These are phyloP conservation scores for Verticillium zaregamsianum DNA, from an alignment of 2,329 filamentous ascomycete species.

Conservation along the genomic window DNA sequence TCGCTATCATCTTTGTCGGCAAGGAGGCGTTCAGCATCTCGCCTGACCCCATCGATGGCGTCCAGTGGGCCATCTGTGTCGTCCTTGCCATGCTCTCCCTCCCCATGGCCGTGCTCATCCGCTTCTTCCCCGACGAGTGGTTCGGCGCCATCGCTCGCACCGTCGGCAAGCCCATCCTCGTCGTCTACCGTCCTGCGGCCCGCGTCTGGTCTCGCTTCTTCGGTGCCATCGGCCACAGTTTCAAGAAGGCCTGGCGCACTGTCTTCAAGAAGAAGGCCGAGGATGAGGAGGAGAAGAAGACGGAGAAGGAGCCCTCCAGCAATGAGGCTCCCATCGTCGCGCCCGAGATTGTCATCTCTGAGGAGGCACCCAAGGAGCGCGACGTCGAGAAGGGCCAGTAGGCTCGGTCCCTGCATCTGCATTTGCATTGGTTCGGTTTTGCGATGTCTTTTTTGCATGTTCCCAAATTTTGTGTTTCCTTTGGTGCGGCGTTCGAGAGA, in stretches of 20 bases:
- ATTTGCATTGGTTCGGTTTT: neutral
- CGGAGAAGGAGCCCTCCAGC: neutral
- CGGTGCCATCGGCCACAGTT: conserved; percentile 1
- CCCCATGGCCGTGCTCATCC: conserved; percentile 44
- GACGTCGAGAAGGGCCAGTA: conserved; percentile 1
- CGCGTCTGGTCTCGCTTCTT: neutral
- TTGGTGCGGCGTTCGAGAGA: neutral
- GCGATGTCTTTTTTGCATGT: neutral
- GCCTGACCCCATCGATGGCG: conserved; percentile 32
- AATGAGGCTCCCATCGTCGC: neutral
- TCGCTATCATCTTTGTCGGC: conserved; percentile 55
- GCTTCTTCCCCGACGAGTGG: conserved; percentile 44
- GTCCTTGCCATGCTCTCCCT: conserved; percentile 43
- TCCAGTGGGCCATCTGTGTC: conserved; percentile 52
- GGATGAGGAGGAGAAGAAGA: neutral
- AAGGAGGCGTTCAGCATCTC: conserved; percentile 47
- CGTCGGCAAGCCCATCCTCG: conserved; percentile 10
- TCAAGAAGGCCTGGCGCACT: conserved; percentile 4
- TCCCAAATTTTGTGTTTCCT: neutral
- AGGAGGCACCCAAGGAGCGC: neutral
- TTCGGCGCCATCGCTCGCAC: conserved; percentile 25
- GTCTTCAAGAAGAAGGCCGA: conserved; percentile 5
- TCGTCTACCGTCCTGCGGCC: conserved; percentile 7
- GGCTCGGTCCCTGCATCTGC: neutral
- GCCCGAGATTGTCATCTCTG: conserved; percentile 2